Base-by-base conservation (phyloP, 2,329 filamentous ascomycete species). In the Harringtonia lauricola region DNA sequence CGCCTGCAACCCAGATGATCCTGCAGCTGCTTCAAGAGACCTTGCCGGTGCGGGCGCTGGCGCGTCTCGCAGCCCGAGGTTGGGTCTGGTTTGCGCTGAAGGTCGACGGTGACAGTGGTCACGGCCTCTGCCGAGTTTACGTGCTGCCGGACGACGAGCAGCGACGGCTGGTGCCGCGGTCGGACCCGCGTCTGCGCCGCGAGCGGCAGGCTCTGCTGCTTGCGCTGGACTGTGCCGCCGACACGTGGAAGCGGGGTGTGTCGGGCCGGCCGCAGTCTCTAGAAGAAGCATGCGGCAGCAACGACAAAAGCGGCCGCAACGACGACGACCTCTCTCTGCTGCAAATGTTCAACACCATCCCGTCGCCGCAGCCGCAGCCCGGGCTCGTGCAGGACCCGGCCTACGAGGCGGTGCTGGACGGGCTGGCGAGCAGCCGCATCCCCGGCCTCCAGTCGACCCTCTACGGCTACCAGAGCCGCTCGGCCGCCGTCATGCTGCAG, bases 401-500 rank as follows among this genome's bases (percentile, higher is more conserved):
- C 46, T 63, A 69, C 1, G 67, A 66, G 39, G 64, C 71, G 22
- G 70, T 74, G 0, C 72, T 83, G 55, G 61, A 71, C 34, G 67
- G 68, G 22, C 57, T 88, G 1, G 56, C 86, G 38, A 56, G 66
- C 29, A 68, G 70, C 53, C 53, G 63, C 13, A 52, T 84, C 1
- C 55, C 62, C 2, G 83, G 82, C 0, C 58, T 89, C 6, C 72
- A 60, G 14, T 85, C 86, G 0, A 63, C 64, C 0, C 65, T 95
- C 0, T 85, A 92, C 56, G 71, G 75, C 0, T 94, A 94, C 53
- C 90, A 96, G 58, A 73, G 81, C 41, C 74, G 82, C 36, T 90
- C 88, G 1, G 82, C 83, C 1, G 86, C 85, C 4, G 59, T 82
- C 24, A 95, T 96, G 88, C 64, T 95, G 17, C 82, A 92, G 57